Base-by-base conservation (phyloP, 2,329 filamentous ascomycete genomes). In the Paracamarosporium sp. region DNA sequence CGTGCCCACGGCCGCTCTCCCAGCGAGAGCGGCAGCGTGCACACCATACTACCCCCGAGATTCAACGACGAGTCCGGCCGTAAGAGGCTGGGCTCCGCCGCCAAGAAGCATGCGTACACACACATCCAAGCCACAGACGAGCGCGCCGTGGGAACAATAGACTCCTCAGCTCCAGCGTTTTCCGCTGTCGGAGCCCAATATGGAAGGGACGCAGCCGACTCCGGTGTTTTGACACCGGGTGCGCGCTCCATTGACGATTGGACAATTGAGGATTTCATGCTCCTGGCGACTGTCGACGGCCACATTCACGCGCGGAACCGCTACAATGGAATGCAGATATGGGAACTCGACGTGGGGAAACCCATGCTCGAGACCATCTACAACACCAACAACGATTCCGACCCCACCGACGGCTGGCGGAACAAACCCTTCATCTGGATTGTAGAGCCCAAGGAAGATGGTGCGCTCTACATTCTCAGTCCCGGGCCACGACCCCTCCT, bases 231-330 rank as follows among this genome's bases (percentile, higher is more conserved):
- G 47, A 50, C 56, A 86, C 90, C 83, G 90, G 89, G 89, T 85
- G 94, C 93, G 93, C 93, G 94, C 88, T 96, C 90, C 85, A 85
- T 98, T 86, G 90, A 93, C 87, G 94, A 97, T 83, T 98, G 94
- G 94, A 92, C 97, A 90, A 93, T 97, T 82, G 94, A 98, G 91
- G 93, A 98, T 85, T 96, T 97, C 87, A 91, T 98, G 82, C 92
- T 99, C 84, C 85, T 99, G 90, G 94, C 95, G 91, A 98, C 95
- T 86, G 91, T 98, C 87, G 93, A 98, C 85, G 95, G 95, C 85
- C 91, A 92, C 77, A 87, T 98, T 72, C 91, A 97, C 81, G 93
- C 94, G 76, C 88, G 88, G 78, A 92, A 97, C 81, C 88, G 95
- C 71, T 90, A 89, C 75, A 95, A 90, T 51, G 95, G 95, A 68